These are phyloP conservation scores for Phoenix roebelenii DNA, from an alignment of 176 grass and related monocot genomes.

Conservation along the genomic window DNA sequence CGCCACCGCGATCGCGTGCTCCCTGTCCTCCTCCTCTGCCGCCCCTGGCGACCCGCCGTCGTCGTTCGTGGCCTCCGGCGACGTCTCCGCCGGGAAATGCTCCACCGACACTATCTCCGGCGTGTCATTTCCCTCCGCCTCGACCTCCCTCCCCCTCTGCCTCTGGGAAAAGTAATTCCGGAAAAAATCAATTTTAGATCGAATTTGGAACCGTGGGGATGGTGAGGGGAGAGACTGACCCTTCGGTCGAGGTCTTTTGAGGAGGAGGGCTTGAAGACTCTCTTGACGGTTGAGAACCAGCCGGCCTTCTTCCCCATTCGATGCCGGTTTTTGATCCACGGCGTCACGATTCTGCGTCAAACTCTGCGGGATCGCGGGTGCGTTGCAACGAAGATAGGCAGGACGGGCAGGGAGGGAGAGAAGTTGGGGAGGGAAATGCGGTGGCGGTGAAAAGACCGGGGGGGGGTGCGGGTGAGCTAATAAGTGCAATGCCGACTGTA, in stretches of 20 bases:
- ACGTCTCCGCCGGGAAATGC: conserved; percentile 60
- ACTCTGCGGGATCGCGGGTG: too few species aligned
- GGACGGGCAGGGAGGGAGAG: too few species aligned
- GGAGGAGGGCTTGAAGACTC: conserved; percentile 46
- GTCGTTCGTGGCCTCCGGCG: conserved; percentile 43
- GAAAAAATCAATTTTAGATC: too few species aligned
- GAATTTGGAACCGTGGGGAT: background rate
- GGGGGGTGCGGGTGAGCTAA: too few species aligned
- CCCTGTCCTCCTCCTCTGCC: conserved; percentile 17
- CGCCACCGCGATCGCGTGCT: conserved; percentile 8
- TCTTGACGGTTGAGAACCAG: conserved; percentile 58
- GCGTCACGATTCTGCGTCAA: too few species aligned
- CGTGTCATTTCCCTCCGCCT: conserved; percentile 15
- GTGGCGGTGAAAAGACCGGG: too few species aligned
- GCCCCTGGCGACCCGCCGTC: background rate
- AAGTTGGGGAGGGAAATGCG: too few species aligned
- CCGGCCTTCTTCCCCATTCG: conserved; percentile 68
- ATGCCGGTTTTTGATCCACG: too few species aligned
- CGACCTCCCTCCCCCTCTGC: conserved; percentile 5
- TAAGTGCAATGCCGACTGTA: background rate
- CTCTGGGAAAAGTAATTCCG: background rate
- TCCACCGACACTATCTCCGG: conserved; percentile 59
- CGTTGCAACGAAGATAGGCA: too few species aligned
- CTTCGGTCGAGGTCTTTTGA: conserved; percentile 24
- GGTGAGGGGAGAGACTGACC: background rate